phyloP scores from a whole-genome alignment of 2,329 filamentous ascomycete genomes.

The Xylariaceae sp. region DNA sequence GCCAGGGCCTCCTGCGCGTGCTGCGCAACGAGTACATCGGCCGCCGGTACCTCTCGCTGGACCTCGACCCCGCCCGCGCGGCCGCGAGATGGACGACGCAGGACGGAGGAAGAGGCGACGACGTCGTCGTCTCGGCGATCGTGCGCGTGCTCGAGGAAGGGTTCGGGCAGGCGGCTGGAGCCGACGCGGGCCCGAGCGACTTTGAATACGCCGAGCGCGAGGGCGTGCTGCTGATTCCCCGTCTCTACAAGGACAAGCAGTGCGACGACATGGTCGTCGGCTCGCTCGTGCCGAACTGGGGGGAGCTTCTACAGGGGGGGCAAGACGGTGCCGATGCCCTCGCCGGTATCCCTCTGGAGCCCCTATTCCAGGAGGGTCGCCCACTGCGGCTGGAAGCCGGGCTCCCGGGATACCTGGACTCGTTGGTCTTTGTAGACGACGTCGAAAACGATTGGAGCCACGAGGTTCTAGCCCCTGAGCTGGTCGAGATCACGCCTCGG shows the following conservation, averaged over 20 bases:
- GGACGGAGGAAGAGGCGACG: no score
- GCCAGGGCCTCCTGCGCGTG: constrained; percentile 15
- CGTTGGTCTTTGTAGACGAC: constrained; percentile 7
- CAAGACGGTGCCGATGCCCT: no score
- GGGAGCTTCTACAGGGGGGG: no score
- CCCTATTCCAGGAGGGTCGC: constrained; percentile 4
- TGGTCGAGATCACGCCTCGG: constrained; percentile 5
- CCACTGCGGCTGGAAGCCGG: constrained; percentile 6
- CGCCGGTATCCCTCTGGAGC: no score
- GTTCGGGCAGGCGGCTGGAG: not conserved
- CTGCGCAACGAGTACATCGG: constrained; percentile 15
- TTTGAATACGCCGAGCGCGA: constrained; percentile 10
- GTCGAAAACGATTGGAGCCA: not conserved
- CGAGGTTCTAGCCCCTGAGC: not conserved
- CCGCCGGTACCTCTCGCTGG: constrained; percentile 14
- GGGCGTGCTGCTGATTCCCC: constrained; percentile 2
- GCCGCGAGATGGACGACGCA: no score
- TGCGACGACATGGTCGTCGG: not conserved
- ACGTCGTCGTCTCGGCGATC: constrained; percentile 2
- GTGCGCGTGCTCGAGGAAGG: constrained; percentile 4
- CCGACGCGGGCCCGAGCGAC: constrained; percentile 1
- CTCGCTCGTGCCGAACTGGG: constrained; percentile 2
- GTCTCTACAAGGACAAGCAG: constrained; percentile 3
- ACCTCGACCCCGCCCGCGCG: constrained; percentile 13
- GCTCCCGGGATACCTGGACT: constrained; percentile 6